These are phyloP conservation scores for Ganoderma boninense DNA, from an alignment of 1,284 basidiomycete genomes.

Conservation along the genomic window DNA sequence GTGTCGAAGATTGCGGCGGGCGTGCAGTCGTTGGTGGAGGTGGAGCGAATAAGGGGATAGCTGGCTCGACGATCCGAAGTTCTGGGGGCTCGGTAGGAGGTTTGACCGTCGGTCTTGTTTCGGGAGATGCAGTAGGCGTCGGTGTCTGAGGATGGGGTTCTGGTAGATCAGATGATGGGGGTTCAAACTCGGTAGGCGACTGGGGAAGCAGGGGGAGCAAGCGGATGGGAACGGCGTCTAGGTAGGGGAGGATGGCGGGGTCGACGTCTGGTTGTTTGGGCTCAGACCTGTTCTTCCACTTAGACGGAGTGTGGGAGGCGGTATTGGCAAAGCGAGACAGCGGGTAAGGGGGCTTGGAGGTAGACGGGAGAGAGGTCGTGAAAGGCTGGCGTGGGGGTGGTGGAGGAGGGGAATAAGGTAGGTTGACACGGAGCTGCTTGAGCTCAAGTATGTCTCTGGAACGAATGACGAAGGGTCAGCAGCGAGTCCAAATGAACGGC, in stretches of 20 bases:
- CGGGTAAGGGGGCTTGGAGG: slow-evolving; percentile 35
- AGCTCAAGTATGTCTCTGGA: slow-evolving; percentile 49
- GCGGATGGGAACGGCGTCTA: slow-evolving; percentile 45
- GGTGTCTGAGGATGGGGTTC: slow-evolving; percentile 27
- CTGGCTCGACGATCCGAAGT: slow-evolving; percentile 17
- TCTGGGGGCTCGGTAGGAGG: slow-evolving; percentile 25
- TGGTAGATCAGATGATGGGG: slow-evolving; percentile 16
- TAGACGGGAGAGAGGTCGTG: slow-evolving; percentile 33
- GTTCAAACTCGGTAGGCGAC: slow-evolving; percentile 16
- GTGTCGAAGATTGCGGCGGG: slow-evolving; percentile 13
- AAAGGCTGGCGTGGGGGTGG: slow-evolving; percentile 37
- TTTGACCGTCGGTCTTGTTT: slow-evolving; percentile 22
- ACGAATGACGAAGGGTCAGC: background rate
- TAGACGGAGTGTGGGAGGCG: slow-evolving; percentile 39
- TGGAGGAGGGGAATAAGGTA: slow-evolving; percentile 42
- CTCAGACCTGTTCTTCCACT: slow-evolving; percentile 41
- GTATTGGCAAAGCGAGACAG: slow-evolving; percentile 39
- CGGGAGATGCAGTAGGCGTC: slow-evolving; percentile 28
- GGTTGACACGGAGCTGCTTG: slow-evolving; percentile 46
- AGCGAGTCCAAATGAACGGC: slow-evolving; percentile 3
- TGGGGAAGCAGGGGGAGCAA: slow-evolving; percentile 40
- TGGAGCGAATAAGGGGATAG: background rate
- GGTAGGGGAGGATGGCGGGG: slow-evolving; percentile 42
- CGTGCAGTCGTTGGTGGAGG: slow-evolving; percentile 7
- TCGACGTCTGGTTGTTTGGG: slow-evolving; percentile 32